phyloP scores from a whole-genome alignment of 371 early-diverging fungal species.

The Mucor velutinosus region DNA sequence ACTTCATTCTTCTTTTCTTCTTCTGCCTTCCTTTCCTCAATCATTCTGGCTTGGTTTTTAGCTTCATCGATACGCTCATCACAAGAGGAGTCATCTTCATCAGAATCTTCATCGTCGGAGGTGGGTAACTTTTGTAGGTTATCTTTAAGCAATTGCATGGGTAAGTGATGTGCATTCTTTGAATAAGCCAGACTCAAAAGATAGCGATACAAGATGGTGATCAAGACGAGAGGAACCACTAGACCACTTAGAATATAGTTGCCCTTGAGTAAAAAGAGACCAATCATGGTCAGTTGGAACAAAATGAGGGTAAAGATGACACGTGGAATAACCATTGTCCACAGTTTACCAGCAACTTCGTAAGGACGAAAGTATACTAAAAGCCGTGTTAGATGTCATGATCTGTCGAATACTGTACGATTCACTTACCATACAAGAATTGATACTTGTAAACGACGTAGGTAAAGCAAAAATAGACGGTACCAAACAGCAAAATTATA shows the following conservation, averaged over 20 bases:
- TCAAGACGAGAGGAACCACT: constrained; percentile 46
- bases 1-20: neutral
- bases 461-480: constrained; percentile 75
- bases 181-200: constrained; percentile 52
- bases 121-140: constrained; percentile 22
- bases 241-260: constrained; percentile 39
- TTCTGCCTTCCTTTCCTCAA: neutral
- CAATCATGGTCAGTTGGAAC: constrained; percentile 86
- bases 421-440: constrained; percentile 67
- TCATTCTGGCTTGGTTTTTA: neutral
- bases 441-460: constrained; percentile 87
- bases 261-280: constrained; percentile 61
- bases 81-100: constrained; percentile 2
- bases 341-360: constrained; percentile 80
- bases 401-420: neutral
- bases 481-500: constrained; percentile 78
- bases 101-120: neutral
- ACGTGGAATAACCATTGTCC: constrained; percentile 80
- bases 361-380: constrained; percentile 80
- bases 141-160: constrained; percentile 39
- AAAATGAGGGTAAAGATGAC: constrained; percentile 78
- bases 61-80: neutral
- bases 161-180: constrained; percentile 45
- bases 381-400: neutral
- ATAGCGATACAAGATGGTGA: constrained; percentile 54